phyloP scores from a whole-genome alignment of 768 basidiomycete species.

The Gloeophyllum trabeum region DNA sequence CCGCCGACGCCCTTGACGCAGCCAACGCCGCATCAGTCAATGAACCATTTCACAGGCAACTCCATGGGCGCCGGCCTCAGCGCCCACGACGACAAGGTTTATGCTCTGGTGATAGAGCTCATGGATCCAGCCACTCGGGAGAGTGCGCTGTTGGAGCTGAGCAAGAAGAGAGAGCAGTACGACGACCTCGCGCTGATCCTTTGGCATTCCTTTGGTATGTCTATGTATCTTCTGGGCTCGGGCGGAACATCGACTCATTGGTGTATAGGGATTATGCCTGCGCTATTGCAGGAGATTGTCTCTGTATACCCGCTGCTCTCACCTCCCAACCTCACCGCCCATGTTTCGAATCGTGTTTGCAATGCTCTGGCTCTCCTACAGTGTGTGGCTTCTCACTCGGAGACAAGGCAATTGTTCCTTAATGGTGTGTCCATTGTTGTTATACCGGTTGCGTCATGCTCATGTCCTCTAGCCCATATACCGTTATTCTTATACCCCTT shows the following conservation, averaged over 20 bases:
- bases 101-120: constrained; percentile 79
- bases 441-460: constrained; percentile 2
- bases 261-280: constrained; percentile 86
- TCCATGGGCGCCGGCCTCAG: constrained; percentile 9
- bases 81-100: constrained; percentile 71
- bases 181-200: constrained; percentile 95
- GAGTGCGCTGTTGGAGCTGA: constrained; percentile 84
- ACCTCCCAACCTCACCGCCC: constrained; percentile 92
- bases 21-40: constrained; percentile 39
- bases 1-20: constrained; percentile 42
- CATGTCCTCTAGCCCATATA: constrained; percentile 64
- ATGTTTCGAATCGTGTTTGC: constrained; percentile 97
- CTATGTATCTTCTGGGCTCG: neutral
- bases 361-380: constrained; percentile 96
- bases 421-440: constrained; percentile 48
- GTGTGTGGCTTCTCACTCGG: constrained; percentile 95
- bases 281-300: constrained; percentile 93
- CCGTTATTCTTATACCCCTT: constrained; percentile 94
- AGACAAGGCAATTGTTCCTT: constrained; percentile 90
- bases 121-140: constrained; percentile 80
- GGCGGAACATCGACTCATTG: constrained; percentile 1
- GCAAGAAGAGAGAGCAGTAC: constrained; percentile 98
- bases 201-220: constrained; percentile 95
- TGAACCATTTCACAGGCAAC: constrained; percentile 24
- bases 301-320: constrained; percentile 95